phyloP scores from a whole-genome alignment of 768 basidiomycete species.

The Paxillus rubicundulus region DNA sequence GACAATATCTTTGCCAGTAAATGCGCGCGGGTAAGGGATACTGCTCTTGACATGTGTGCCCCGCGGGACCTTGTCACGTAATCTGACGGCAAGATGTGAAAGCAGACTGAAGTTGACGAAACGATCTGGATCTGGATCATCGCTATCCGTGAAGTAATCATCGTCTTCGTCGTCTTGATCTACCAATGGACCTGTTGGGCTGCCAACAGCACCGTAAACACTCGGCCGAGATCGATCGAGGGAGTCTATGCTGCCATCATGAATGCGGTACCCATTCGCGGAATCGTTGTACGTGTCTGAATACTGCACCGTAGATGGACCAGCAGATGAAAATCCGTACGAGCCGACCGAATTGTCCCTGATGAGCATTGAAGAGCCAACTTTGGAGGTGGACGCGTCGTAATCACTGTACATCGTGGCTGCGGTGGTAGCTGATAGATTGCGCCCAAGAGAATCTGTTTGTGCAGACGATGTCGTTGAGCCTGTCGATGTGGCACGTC shows the following conservation, averaged over 20 bases:
- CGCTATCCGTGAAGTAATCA: slow-evolving; percentile 40
- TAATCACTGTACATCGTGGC: slow-evolving; percentile 23
- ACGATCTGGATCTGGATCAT: slow-evolving; percentile 66
- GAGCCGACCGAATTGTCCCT: slow-evolving; percentile 18
- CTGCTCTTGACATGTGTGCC: slow-evolving; percentile 89
- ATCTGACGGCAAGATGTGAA: slow-evolving; percentile 83
- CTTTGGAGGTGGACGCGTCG: slow-evolving; percentile 13
- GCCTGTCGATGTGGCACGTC: slow-evolving; percentile 27
- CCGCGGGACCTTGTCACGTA: slow-evolving; percentile 87
- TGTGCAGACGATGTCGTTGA: slow-evolving; percentile 29
- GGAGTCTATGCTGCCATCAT: slow-evolving; percentile 24
- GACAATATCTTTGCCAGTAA: slow-evolving; percentile 94
- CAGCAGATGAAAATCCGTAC: slow-evolving; percentile 17
- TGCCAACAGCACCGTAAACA: slow-evolving; percentile 18
- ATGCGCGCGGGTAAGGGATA: slow-evolving; percentile 84
- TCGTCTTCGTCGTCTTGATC: slow-evolving; percentile 29
- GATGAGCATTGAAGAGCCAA: slow-evolving; percentile 10
- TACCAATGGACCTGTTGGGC: slow-evolving; percentile 16
- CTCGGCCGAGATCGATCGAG: slow-evolving; percentile 21
- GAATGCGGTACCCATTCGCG: slow-evolving; percentile 17
- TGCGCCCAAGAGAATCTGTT: slow-evolving; percentile 23
- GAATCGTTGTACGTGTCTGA: slow-evolving; percentile 16
- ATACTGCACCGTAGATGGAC: slow-evolving; percentile 23
- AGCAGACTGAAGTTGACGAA: slow-evolving; percentile 89
- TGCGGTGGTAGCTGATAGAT: slow-evolving; percentile 25